Conservation (phyloP, 2,329 filamentous ascomycete genomes). For the Trichoderma semiorbis region DNA sequence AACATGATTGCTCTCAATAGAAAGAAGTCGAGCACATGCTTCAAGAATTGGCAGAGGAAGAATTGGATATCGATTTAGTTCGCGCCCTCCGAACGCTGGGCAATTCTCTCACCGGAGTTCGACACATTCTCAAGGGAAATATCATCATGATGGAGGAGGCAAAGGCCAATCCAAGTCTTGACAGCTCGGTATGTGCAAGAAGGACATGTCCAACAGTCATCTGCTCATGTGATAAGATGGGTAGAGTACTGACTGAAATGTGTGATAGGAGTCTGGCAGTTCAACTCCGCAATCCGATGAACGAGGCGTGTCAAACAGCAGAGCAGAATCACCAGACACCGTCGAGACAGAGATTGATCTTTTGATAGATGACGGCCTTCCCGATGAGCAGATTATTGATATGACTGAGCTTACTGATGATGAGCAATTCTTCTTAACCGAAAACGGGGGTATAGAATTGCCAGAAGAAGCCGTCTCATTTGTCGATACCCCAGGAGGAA, state of each 20-base stretch:
- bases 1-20: neutral
- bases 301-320: neutral
- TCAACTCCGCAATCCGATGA: neutral
- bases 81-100: neutral
- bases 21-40: neutral
- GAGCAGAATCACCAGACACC: neutral
- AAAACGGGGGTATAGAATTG: neutral
- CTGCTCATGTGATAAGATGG: too few species aligned
- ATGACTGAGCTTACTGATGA: neutral
- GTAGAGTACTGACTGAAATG: neutral
- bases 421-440: neutral
- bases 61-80: neutral
- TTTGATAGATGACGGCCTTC: neutral
- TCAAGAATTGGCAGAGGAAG: neutral
- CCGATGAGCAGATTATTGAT: neutral
- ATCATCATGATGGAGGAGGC: neutral
- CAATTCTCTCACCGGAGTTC: neutral
- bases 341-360: neutral
- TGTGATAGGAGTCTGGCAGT: neutral
- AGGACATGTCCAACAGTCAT: neutral
- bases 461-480: neutral
- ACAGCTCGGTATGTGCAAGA: neutral
- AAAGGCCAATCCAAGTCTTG: neutral
- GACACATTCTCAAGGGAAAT: neutral
- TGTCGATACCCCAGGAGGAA: neutral